Conservation (phyloP, 495 filamentous ascomycete genomes). For the Schizothecium vesticola region DNA sequence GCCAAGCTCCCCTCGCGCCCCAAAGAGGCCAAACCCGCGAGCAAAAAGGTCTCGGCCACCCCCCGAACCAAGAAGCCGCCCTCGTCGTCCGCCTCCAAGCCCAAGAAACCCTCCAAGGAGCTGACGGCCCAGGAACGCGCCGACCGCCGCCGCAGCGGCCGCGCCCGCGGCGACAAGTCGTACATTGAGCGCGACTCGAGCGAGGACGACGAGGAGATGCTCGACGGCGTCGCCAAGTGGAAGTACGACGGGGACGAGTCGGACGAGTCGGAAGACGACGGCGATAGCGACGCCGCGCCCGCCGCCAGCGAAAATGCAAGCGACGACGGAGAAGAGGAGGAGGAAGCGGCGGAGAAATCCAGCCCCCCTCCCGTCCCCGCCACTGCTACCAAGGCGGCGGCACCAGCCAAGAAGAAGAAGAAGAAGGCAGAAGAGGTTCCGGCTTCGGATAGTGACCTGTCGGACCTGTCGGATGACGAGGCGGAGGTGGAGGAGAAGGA, state of each 20-base stretch:
- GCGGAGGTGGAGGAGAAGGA: constrained; percentile 5
- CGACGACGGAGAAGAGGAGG: neutral
- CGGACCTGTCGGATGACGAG: constrained; percentile 15
- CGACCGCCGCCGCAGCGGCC: constrained; percentile 49
- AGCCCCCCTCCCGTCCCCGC: neutral
- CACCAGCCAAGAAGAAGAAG: neutral
- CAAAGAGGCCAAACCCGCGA: constrained; percentile 27
- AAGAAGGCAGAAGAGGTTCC: neutral
- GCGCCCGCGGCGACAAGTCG: constrained; percentile 35
- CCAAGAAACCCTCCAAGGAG: constrained; percentile 6
- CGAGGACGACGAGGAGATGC: constrained; percentile 54
- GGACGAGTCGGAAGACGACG: constrained; percentile 15
- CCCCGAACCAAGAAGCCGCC: constrained; percentile 3
- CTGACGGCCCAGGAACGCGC: constrained; percentile 18
- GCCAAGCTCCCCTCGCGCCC: constrained; percentile 18
- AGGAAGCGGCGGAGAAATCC: neutral
- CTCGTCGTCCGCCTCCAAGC: neutral
- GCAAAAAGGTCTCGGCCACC: neutral
- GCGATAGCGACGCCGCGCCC: neutral
- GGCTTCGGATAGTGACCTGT: neutral
- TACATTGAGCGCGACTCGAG: constrained; percentile 49
- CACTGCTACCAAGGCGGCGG: neutral
- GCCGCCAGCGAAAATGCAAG: neutral
- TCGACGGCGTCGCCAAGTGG: constrained; percentile 51
- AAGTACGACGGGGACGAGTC: constrained; percentile 37